Conservation (phyloP, 148 eudicot genomes). For the Silene conica region DNA sequence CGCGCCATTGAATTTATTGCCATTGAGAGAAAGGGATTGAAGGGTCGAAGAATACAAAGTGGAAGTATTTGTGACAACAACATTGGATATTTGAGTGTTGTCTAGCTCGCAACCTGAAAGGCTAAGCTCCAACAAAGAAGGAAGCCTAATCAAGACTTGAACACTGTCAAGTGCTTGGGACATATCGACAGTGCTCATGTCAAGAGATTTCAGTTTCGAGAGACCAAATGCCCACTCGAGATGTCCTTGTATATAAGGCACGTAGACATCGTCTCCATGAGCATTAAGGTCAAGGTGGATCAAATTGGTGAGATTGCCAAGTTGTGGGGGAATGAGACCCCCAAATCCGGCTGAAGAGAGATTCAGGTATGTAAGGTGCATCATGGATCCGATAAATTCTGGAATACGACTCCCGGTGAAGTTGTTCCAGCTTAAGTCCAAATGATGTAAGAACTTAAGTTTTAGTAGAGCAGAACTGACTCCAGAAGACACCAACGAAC, state of each 20-base stretch:
- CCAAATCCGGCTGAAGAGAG: not conserved
- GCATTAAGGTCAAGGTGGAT: not conserved
- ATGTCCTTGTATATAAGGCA: not conserved
- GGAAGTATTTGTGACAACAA: slow-evolving; percentile 24
- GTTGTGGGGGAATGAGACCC: not conserved
- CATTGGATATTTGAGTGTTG: not conserved
- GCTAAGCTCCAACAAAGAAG: not conserved
- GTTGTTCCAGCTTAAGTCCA: slow-evolving; percentile 12
- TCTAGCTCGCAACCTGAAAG: not conserved
- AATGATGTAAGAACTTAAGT: slow-evolving; percentile 7
- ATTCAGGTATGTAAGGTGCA: not conserved
- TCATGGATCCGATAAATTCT: slow-evolving; percentile 6
- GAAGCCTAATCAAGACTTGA: not conserved
- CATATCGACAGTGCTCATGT: not conserved
- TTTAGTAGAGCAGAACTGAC: slow-evolving; percentile 1
- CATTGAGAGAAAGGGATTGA: not conserved
- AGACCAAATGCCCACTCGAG: slow-evolving; percentile 1
- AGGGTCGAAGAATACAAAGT: no score
- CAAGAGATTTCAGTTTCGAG: not conserved
- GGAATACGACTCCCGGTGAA: slow-evolving; percentile 4
- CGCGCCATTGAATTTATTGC: not conserved
- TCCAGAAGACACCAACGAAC: not conserved
- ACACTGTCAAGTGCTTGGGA: not conserved
- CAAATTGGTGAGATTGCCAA: slow-evolving; percentile 6
- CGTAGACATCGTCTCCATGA: not conserved